Evolutionary conservation across 192 early-diverging fungal species (phyloP), one percentile per base, ranked within the genome.

Genomic region (Gaertneriomyces semiglobifer): DNA sequence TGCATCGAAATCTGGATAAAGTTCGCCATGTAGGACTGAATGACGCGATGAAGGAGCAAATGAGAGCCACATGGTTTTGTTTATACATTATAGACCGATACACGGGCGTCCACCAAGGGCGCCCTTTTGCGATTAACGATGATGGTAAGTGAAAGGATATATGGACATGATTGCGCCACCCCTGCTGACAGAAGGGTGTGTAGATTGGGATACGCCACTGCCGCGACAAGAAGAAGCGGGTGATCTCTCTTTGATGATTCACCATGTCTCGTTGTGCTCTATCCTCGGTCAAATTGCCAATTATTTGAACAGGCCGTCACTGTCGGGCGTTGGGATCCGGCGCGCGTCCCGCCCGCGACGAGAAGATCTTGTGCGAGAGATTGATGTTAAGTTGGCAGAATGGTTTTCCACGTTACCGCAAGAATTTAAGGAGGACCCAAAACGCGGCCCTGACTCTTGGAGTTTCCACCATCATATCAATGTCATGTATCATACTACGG

Each of bases 201-300:
- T 19, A 79, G 79, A 81, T 47, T 81, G 79, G 76, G 79, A 81
- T 48, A 81, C 79, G 16, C 79, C 79, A 9, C 66, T 81, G 20
- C 74, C 74, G 1, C 62, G 69, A 14, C 50, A 68, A 40, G 66
- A 68, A 14, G 62, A 65, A 45, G 55, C 46, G 5, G 40, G 57
- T 6, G 73, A 78, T 20, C 44, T 78, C 7, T 56, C 45, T 7
- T 58, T 58, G 14, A 63, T 81, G 63, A 62, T 72, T 7, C 53
- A 61, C 14, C 79, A 81, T 62, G 79, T 81, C n/a, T 62, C 76
- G 6, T 65, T 81, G 2, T 78, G 79, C 55, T 71, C 78, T 12
- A 75, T 81, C 48, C 65, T 81, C 2, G 79, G 79, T 6, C 60
- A 72, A 11, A 78, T 81, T 20, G 74, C 72, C 10, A 81, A 78